phyloP scores from a whole-genome alignment of 2,329 filamentous ascomycete genomes.

The Periconia digitata region DNA sequence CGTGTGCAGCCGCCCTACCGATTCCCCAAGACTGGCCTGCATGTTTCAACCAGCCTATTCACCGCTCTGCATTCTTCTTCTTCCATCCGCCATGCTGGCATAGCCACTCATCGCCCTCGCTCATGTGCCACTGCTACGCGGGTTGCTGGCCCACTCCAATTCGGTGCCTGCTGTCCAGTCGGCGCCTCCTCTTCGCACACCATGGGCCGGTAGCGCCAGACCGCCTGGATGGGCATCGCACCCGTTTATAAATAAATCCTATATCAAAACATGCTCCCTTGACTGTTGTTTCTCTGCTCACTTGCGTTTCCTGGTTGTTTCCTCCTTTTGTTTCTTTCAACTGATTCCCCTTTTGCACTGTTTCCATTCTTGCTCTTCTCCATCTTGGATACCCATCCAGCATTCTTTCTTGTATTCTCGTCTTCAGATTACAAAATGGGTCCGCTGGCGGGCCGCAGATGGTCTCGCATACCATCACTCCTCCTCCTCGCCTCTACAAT shows the following conservation, averaged over 20 bases:
- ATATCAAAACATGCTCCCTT: background rate
- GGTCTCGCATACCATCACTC: slow-evolving; percentile 37
- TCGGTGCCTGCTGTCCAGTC: slow-evolving; percentile 30
- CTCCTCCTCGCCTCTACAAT: slow-evolving; percentile 32
- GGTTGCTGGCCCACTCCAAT: slow-evolving; percentile 21
- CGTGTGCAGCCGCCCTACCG: background rate
- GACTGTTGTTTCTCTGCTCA: background rate
- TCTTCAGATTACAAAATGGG: slow-evolving; percentile 25
- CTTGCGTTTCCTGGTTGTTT: background rate
- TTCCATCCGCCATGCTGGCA: slow-evolving; percentile 33
- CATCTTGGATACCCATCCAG: background rate
- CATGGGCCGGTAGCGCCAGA: slow-evolving; percentile 17
- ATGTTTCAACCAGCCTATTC: no score
- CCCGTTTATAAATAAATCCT: background rate
- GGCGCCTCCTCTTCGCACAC: slow-evolving; percentile 39
- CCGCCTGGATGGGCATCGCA: no score
- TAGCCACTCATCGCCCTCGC: slow-evolving; percentile 32
- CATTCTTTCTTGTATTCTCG: slow-evolving; percentile 3
- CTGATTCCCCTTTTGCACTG: slow-evolving; percentile 1
- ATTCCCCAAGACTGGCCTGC: no score
- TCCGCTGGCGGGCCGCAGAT: slow-evolving; percentile 28
- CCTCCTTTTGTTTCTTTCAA: slow-evolving; percentile 12
- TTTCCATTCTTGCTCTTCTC: slow-evolving; percentile 6
- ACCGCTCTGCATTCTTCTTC: slow-evolving; percentile 11
- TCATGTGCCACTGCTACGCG: slow-evolving; percentile 30